Evolutionary conservation across 2,329 filamentous ascomycete genomes (phyloP).

Genomic region (Ascocoryne sarcoides): DNA sequence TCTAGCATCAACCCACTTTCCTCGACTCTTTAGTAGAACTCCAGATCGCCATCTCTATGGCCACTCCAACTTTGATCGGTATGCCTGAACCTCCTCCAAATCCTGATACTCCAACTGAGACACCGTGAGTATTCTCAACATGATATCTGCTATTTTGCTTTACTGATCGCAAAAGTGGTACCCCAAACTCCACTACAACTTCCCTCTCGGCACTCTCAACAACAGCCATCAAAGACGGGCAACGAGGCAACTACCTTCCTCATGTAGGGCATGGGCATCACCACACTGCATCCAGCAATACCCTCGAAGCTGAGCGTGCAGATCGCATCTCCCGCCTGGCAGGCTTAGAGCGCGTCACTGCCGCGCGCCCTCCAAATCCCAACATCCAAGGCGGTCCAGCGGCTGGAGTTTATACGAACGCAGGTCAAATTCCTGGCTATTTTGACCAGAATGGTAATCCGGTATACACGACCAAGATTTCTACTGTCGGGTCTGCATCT

Average conservation of each 20-base stretch:
- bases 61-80: slow-evolving; percentile 60
- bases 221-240: slow-evolving; percentile 92
- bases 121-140: slow-evolving; percentile 55
- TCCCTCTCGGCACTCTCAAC: slow-evolving; percentile 88
- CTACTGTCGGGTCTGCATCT: slow-evolving; percentile 84
- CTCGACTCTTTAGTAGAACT: not conserved
- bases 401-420: slow-evolving; percentile 20
- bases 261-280: slow-evolving; percentile 48
- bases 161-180: slow-evolving; percentile 52
- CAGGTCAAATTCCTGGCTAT: slow-evolving; percentile 52
- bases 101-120: slow-evolving; percentile 78
- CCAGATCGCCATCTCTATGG: slow-evolving; percentile 10
- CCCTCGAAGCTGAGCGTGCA: slow-evolving; percentile 82
- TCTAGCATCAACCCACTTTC: not conserved
- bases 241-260: slow-evolving; percentile 66
- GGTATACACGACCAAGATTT: slow-evolving; percentile 61
- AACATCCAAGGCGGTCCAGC: slow-evolving; percentile 24
- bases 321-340: slow-evolving; percentile 92
- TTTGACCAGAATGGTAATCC: slow-evolving; percentile 71
- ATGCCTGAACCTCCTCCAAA: slow-evolving; percentile 75
- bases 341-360: slow-evolving; percentile 79
- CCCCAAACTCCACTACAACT: slow-evolving; percentile 85
- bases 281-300: slow-evolving; percentile 55
- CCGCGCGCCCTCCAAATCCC: slow-evolving; percentile 45
- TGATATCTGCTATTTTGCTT: not conserved